Percentiles rank a stretch among this genome's conserved stretches.
These are phyloP conservation scores for Diaporthe nobilis DNA, from an alignment of 2,329 filamentous ascomycete genomes.

Conservation along the genomic window DNA sequence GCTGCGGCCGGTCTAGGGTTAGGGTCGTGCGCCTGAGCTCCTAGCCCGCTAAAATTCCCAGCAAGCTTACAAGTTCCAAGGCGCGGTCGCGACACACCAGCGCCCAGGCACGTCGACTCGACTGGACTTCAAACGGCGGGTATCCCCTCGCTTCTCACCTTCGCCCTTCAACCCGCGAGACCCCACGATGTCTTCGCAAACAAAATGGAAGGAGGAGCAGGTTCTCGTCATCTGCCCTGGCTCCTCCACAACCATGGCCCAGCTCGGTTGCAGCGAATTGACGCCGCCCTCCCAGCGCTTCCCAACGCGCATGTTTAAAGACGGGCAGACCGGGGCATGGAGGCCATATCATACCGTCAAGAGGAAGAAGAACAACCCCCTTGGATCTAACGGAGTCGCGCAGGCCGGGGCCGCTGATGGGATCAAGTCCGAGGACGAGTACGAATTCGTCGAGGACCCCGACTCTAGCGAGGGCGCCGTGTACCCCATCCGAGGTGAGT, in stretches of 20 bases:
- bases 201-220: conserved; percentile 76
- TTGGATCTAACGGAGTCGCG: conserved; percentile 44
- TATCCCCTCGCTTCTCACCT: conserved; percentile 14
- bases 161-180: background rate
- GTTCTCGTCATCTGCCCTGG: conserved; percentile 83
- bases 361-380: conserved; percentile 67
- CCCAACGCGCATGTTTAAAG: conserved; percentile 94
- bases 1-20: background rate
- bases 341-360: conserved; percentile 83
- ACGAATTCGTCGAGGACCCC: conserved; percentile 88
- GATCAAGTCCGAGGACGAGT: conserved; percentile 68
- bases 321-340: conserved; percentile 82
- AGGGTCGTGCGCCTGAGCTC: background rate
- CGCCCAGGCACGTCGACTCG: conserved; percentile 18
- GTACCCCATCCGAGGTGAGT: conserved; percentile 80
- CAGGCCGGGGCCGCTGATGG: conserved; percentile 53
- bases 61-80: conserved; percentile 20
- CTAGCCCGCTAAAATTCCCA: conserved; percentile 35
- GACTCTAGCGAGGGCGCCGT: conserved; percentile 90
- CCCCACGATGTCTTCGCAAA: conserved; percentile 65
- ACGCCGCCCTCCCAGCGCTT: conserved; percentile 90
- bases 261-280: conserved; percentile 91
- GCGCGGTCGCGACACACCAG: conserved; percentile 39
- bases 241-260: conserved; percentile 90
- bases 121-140: conserved; percentile 27